phyloP scores from a whole-genome alignment of 2,329 filamentous ascomycete species.

The Aureobasidium sp. region DNA sequence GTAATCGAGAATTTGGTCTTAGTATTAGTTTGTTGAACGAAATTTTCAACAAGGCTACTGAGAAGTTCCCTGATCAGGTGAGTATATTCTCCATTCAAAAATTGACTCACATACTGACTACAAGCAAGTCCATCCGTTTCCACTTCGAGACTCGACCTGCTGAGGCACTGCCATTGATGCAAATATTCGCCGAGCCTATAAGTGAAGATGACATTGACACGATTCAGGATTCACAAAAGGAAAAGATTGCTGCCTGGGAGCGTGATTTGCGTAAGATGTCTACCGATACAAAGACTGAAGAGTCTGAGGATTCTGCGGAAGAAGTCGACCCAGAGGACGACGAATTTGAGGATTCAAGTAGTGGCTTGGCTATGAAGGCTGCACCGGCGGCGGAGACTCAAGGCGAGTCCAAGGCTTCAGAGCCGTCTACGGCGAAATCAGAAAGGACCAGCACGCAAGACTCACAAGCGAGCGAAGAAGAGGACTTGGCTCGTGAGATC shows the following conservation, averaged over 20 bases:
- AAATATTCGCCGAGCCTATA: conserved; percentile 83
- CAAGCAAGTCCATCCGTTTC: conserved; percentile 58
- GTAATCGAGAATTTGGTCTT: conserved; percentile 77
- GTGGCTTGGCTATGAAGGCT: not conserved
- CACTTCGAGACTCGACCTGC: conserved; percentile 62
- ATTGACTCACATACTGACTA: conserved; percentile 16
- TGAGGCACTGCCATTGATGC: conserved; percentile 54
- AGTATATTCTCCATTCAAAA: conserved; percentile 26
- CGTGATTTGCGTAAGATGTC: conserved; percentile 29
- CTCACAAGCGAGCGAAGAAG: not conserved
- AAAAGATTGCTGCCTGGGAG: conserved; percentile 63
- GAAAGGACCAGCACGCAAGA: not conserved
- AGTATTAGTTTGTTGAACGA: conserved; percentile 76
- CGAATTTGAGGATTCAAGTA: not conserved
- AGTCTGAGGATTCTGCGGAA: not conserved
- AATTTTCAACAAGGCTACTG: conserved; percentile 66
- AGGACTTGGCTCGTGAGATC: not conserved
- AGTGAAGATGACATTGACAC: conserved; percentile 60
- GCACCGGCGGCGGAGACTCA: not conserved
- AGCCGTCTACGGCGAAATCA: not conserved
- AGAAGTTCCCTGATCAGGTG: conserved; percentile 60
- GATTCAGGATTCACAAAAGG: conserved; percentile 64
- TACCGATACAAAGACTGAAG: not conserved
- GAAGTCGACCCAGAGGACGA: not conserved
- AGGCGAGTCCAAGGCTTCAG: not conserved